phyloP scores from a whole-genome alignment of 345 rosid species.

The Linum usitatissimum region DNA sequence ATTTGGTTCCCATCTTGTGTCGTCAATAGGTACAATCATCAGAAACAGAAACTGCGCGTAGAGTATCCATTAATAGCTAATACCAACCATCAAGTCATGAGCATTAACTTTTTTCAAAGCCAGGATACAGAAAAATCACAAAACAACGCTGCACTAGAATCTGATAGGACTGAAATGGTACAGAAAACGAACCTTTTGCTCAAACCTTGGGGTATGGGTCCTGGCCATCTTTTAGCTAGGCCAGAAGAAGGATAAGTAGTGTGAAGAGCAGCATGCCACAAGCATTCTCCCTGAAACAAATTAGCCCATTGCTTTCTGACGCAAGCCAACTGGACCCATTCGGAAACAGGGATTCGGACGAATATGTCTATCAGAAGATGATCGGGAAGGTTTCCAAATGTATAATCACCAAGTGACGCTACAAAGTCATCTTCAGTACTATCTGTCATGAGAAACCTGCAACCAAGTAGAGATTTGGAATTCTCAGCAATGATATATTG shows the following conservation, averaged over 20 bases:
- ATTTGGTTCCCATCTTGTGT: background rate
- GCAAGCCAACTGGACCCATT: conserved; percentile 52
- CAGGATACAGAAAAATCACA: background rate
- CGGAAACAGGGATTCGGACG: conserved; percentile 47
- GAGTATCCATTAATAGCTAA: background rate
- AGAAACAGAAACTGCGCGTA: background rate
- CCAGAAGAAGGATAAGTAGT: conserved; percentile 42
- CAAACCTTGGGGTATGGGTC: conserved; percentile 65
- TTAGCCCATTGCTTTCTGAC: conserved; percentile 68
- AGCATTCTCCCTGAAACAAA: conserved; percentile 58
- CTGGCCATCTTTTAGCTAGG: conserved; percentile 62
- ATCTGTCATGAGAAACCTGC: conserved; percentile 29
- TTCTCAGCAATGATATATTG: background rate
- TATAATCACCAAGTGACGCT: conserved; percentile 19
- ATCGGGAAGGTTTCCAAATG: conserved; percentile 57
- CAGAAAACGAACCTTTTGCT: conserved; percentile 39
- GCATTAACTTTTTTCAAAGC: background rate
- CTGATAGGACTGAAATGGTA: background rate
- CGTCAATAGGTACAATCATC: background rate
- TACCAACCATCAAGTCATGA: background rate
- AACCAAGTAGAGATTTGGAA: conserved; percentile 4
- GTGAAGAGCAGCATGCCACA: conserved; percentile 75
- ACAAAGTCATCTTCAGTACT: conserved; percentile 15
- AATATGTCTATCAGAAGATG: conserved; percentile 76
- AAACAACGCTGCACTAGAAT: background rate